phyloP scores from a whole-genome alignment of 257 asterid genomes.

The Hygrophila difformis region DNA sequence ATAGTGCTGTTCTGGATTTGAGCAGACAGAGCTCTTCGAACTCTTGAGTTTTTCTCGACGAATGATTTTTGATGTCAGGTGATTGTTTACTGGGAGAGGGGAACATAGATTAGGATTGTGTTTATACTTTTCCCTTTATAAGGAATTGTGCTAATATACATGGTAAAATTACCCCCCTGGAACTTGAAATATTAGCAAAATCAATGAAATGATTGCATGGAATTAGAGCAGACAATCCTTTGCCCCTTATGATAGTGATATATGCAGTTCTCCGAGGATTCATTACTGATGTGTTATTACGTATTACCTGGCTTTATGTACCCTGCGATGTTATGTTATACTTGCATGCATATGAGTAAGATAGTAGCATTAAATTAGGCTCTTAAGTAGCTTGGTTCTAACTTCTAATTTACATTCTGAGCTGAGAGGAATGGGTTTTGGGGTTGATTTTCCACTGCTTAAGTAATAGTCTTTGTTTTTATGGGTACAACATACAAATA shows the following conservation, averaged over 20 bases:
- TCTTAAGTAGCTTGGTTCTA: slow-evolving; percentile 4
- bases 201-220: slow-evolving; percentile 16
- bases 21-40: slow-evolving; percentile 26
- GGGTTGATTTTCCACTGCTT: slow-evolving; percentile 1
- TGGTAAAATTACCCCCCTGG: slow-evolving; percentile 20
- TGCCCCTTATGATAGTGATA: slow-evolving; percentile 13
- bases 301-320: not conserved
- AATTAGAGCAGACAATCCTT: slow-evolving; percentile 12
- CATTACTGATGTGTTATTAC: not conserved
- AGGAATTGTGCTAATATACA: slow-evolving; percentile 33
- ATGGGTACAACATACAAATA: not conserved
- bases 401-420: too few species aligned
- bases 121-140: slow-evolving; percentile 21
- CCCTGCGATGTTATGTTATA: not conserved
- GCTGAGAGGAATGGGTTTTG: slow-evolving; percentile 5
- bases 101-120: slow-evolving; percentile 32
- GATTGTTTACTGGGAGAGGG: slow-evolving; percentile 37
- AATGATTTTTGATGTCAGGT: slow-evolving; percentile 21
- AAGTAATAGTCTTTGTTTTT: not conserved
- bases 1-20: slow-evolving; percentile 20
- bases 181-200: slow-evolving; percentile 28
- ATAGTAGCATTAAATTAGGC: not conserved
- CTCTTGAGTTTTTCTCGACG: slow-evolving; percentile 21
- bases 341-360: not conserved
- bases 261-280: slow-evolving; percentile 7